These are phyloP conservation scores for Hippophae rhamnoides DNA, from an alignment of 306 rosid genomes.

Conservation along the genomic window DNA sequence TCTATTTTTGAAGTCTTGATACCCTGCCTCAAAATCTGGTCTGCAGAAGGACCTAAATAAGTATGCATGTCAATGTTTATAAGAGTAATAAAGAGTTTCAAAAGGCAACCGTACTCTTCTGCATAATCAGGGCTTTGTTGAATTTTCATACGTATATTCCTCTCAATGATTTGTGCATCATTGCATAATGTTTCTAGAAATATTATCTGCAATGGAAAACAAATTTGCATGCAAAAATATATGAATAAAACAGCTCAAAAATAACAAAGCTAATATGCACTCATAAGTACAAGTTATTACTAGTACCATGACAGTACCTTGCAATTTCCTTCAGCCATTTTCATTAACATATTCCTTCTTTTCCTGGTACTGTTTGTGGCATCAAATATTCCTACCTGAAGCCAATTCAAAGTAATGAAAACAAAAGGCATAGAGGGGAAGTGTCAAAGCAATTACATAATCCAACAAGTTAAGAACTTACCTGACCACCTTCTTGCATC, in stretches of 20 bases:
- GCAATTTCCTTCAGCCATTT: conserved; percentile 98
- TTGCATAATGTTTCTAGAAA: conserved; percentile 95
- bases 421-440: conserved; percentile 13
- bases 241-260: conserved; percentile 15
- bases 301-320: conserved; percentile 44
- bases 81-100: conserved; percentile 19
- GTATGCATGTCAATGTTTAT: conserved; percentile 8
- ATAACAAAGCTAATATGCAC: conserved; percentile 8
- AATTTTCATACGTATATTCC: conserved; percentile 90
- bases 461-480: conserved; percentile 28
- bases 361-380: conserved; percentile 84
- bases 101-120: conserved; percentile 68
- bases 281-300: conserved; percentile 17
- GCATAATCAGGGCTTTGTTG: conserved; percentile 99
- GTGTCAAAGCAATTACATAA: conserved; percentile 12
- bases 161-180: conserved; percentile 80
- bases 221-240: not conserved
- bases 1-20: conserved; percentile 74
- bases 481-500: conserved; percentile 99
- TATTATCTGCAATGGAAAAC: conserved; percentile 53
- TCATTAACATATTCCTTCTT: conserved; percentile 93
- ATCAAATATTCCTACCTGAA: conserved; percentile 96
- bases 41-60: conserved; percentile 43
- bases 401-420: conserved; percentile 14
- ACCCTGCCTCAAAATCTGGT: conserved; percentile 91